phyloP scores from a whole-genome alignment of 2,329 filamentous ascomycete species.

The Venturia effusa region DNA sequence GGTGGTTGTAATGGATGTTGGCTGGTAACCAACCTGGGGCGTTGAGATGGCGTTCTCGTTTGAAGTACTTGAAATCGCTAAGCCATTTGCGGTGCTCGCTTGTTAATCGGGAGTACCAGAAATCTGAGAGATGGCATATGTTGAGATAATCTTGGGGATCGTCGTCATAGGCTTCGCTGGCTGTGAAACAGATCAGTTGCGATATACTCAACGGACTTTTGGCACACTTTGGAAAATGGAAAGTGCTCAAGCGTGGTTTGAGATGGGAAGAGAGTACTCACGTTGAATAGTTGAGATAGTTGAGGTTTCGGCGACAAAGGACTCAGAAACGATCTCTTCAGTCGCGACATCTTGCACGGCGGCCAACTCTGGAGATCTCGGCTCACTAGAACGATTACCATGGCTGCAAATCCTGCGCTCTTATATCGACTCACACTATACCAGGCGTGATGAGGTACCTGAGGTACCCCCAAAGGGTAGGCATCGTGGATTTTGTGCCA shows the following conservation, averaged over 20 bases:
- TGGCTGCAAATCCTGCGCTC: not conserved
- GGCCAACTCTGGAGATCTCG: not conserved
- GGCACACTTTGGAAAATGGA: no score
- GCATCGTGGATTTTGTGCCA: not conserved
- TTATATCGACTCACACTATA: not conserved
- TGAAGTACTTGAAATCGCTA: not conserved
- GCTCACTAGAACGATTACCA: not conserved
- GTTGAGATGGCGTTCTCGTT: not conserved
- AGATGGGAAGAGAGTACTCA: not conserved
- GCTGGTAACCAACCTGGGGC: not conserved
- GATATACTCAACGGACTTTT: no score
- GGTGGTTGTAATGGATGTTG: not conserved
- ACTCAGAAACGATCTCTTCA: no score
- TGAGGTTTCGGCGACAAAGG: no score
- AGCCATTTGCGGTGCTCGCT: not conserved
- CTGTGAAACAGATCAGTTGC: no score
- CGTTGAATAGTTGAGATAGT: no score
- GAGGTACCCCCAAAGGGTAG: not conserved
- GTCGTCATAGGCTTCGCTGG: not conserved
- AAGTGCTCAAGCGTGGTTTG: not conserved
- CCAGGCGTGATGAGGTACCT: not conserved
- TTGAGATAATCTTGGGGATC: not conserved
- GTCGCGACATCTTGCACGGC: no score
- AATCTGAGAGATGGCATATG: not conserved
- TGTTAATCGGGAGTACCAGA: not conserved